Evolutionary conservation across 768 basidiomycete genomes (phyloP).

Genomic region (Mycena indigotica): DNA sequence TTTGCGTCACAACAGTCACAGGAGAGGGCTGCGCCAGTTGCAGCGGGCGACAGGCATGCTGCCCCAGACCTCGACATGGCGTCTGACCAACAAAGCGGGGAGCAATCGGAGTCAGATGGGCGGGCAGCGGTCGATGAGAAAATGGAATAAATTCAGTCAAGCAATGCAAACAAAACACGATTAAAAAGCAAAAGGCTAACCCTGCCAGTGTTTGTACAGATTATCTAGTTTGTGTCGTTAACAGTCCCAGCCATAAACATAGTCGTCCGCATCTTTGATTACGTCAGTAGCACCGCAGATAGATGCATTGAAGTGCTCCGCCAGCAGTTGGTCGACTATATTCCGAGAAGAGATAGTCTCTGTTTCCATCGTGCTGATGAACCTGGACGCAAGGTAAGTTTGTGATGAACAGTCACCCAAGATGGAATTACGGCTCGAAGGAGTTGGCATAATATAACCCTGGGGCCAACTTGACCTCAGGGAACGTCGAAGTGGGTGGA

Average conservation of each 20-base stretch:
- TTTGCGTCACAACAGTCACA: too few relatives aligned
- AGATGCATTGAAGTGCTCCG: slow-evolving; percentile 70
- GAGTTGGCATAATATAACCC: slow-evolving; percentile 91
- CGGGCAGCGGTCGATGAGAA: background rate
- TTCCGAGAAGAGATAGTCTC: slow-evolving; percentile 84
- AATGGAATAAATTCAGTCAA: background rate
- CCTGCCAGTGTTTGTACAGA: too few relatives aligned
- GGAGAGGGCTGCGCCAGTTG: slow-evolving; percentile 26
- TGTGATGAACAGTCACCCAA: background rate
- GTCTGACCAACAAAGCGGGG: background rate
- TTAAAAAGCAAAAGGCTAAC: too few relatives aligned
- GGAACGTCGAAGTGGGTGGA: slow-evolving; percentile 65
- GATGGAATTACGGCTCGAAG: slow-evolving; percentile 75
- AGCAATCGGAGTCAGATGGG: background rate
- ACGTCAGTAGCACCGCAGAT: slow-evolving; percentile 50
- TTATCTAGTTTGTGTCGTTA: too few relatives aligned
- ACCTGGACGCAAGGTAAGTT: slow-evolving; percentile 40
- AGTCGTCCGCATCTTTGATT: slow-evolving; percentile 34
- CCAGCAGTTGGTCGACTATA: slow-evolving; percentile 75
- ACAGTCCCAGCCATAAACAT: slow-evolving; percentile 80
- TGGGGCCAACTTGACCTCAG: slow-evolving; percentile 74
- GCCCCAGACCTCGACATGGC: slow-evolving; percentile 35
- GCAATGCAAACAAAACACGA: background rate
- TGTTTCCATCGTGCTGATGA: slow-evolving; percentile 94
- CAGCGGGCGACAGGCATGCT: slow-evolving; percentile 43